phyloP scores from a whole-genome alignment of 176 grass and related monocot species.

The Rhynchospora pubera region DNA sequence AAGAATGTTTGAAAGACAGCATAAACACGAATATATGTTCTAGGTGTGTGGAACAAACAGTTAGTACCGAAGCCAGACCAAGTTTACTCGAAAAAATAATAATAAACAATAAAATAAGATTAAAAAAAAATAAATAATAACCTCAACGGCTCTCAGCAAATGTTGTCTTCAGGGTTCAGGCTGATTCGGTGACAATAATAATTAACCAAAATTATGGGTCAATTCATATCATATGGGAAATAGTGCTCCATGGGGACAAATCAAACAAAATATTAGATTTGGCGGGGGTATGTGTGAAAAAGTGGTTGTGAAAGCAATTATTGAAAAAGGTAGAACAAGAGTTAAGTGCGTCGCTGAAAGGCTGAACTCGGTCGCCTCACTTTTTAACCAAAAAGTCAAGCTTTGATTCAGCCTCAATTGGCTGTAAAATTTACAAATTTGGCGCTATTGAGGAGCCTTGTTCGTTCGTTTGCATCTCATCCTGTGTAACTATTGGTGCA shows the following conservation, averaged over 20 bases:
- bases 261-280: not conserved
- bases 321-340: not conserved
- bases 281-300: not conserved
- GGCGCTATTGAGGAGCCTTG: not conserved
- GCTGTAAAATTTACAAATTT: constrained; percentile 6
- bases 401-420: constrained; percentile 21
- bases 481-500: not conserved
- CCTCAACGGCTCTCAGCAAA: not conserved
- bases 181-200: not conserved
- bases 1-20: too few relatives aligned
- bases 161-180: too few relatives aligned
- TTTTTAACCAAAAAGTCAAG: constrained; percentile 32
- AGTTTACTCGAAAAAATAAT: too few relatives aligned
- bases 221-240: not conserved
- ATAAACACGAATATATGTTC: too few relatives aligned
- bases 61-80: too few relatives aligned
- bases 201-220: not conserved
- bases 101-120: not conserved
- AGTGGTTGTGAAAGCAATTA: not conserved
- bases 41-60: too few relatives aligned
- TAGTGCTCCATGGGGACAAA: not conserved
- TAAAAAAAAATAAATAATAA: not conserved
- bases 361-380: constrained; percentile 19
- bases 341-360: constrained; percentile 22
- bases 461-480: not conserved